Percentiles rank a stretch among this genome's conserved stretches.
Evolutionary conservation across 345 rosid species (phyloP).

Genomic region (Salix brachista): DNA sequence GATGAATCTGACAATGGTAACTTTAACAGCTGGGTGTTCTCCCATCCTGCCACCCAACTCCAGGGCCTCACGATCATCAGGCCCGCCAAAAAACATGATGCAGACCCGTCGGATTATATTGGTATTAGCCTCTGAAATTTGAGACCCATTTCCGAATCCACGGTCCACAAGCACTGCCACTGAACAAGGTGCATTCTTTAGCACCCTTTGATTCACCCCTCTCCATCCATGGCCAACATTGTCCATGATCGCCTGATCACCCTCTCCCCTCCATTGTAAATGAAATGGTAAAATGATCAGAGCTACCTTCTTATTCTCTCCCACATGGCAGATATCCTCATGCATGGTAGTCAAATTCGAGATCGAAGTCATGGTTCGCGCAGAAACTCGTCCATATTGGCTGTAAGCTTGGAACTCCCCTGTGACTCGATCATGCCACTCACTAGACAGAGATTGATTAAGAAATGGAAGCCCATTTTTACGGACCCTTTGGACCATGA

Average conservation of each 20-base stretch:
- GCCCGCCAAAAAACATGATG: conserved; percentile 29
- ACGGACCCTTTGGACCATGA: conserved; percentile 36
- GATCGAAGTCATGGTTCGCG: conserved; percentile 28
- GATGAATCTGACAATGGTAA: conserved; percentile 18
- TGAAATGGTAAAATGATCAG: conserved; percentile 42
- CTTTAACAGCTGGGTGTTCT: conserved; percentile 1
- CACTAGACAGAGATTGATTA: conserved; percentile 9
- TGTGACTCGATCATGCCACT: background rate
- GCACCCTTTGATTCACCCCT: conserved; percentile 32
- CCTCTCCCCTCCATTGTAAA: conserved; percentile 20
- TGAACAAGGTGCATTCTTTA: conserved; percentile 30
- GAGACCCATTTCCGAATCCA: conserved; percentile 13
- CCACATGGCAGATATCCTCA: conserved; percentile 40
- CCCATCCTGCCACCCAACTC: conserved; percentile 25
- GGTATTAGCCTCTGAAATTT: background rate
- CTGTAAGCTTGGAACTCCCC: conserved; percentile 18
- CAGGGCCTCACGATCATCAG: conserved; percentile 32
- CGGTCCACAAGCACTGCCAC: conserved; percentile 40
- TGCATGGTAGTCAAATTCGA: conserved; percentile 36
- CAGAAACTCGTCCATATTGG: conserved; percentile 9
- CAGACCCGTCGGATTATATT: conserved; percentile 2
- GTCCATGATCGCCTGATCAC: conserved; percentile 3
- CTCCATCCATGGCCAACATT: conserved; percentile 23
- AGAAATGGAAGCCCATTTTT: conserved; percentile 33
- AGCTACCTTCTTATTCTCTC: conserved; percentile 26